phyloP scores from a whole-genome alignment of 2,329 filamentous ascomycete genomes.

The Rutstroemia sp. region DNA sequence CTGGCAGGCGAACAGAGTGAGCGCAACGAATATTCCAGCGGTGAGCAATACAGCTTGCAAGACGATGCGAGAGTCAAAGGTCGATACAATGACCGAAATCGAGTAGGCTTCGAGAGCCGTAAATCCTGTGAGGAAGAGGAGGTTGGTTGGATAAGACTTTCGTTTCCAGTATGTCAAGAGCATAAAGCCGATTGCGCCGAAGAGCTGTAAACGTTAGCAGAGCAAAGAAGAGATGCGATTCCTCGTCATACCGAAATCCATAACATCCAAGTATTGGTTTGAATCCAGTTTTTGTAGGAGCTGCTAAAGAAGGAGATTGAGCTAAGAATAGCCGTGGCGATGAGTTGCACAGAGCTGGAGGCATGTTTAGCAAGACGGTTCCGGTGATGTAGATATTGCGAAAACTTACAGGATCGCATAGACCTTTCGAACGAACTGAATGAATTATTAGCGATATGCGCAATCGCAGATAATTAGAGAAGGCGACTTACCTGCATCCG shows the following conservation, averaged over 20 bases:
- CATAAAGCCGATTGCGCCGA: constrained; percentile 79
- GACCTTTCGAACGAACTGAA: constrained; percentile 91
- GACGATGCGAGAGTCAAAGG: constrained; percentile 78
- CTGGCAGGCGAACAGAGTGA: constrained; percentile 89
- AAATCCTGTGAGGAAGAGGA: constrained; percentile 85
- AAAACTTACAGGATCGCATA: constrained; percentile 75
- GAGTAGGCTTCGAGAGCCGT: constrained; percentile 90
- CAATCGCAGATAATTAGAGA: neutral
- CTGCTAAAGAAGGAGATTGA: constrained; percentile 78
- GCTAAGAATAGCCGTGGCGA: constrained; percentile 75
- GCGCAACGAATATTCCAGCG: constrained; percentile 70
- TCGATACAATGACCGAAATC: constrained; percentile 85
- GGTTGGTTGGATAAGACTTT: constrained; percentile 90
- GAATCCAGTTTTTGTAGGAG: constrained; percentile 80
- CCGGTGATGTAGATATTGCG: neutral
- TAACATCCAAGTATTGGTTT: constrained; percentile 74
- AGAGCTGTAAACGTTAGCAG: constrained; percentile 41
- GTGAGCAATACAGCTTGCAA: constrained; percentile 87
- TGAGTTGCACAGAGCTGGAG: constrained; percentile 71
- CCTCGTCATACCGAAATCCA: constrained; percentile 60
- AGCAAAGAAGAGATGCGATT: neutral
- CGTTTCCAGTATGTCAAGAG: constrained; percentile 90
- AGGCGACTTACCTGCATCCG: constrained; percentile 49
- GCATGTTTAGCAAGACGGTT: constrained; percentile 3
- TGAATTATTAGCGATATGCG: neutral